Base-by-base conservation (phyloP, 1,284 basidiomycete genomes). In the Melanopsichium pennsylvanicum region DNA sequence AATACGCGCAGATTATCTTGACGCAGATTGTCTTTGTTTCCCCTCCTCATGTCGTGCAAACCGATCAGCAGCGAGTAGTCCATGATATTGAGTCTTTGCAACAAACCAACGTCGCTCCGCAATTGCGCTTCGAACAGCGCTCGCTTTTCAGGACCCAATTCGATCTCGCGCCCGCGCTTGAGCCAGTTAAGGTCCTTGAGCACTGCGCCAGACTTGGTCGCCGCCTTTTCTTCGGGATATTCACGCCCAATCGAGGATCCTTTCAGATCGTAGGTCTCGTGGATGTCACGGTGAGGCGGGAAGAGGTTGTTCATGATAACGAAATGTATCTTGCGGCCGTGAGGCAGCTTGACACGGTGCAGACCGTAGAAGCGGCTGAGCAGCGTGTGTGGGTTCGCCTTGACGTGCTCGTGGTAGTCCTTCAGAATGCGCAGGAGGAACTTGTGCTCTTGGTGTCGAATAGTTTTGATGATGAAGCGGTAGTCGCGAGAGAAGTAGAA, bases 251-350 rank as follows among this genome's bases (percentile, higher is more conserved):
- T 88, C 0, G 93, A 92, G 35, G 90, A 93, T 0, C 95, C 95
- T 81, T 98, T 98, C 68, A 98, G 85, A 81, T 98, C 95, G 81
- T 91, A 98, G 27, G 94, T 96, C 84, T 97, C 95, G 83, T 98
- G 95, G 40, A 98, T 87, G 81, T 98, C 96, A 72, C 92, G 88
- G 83, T 97, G 95, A 0, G 95, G 90, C 0, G 95, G 95, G 84
- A 98, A 97, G 37, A 98, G 86, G 81, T 98, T 98, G 85, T 98
- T 98, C 94, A 98, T 97, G 83, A 98, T 96, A 52, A 97, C 93
- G 81, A 98, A 98, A 82, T 98, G 95, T 52, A 98, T 97, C 84
- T 98, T 98, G 46, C 87, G 86, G 0, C 95, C 95, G 19, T 87
- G 86, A 0, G 95, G 95, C 4, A 98, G 87, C 83, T 98, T 97